A percentile compares a stretch with the other conserved stretches of the same genome.
These are phyloP conservation scores for Candida gigantensis DNA, from an alignment of 1,139 yeast genomes.

Conservation along the genomic window DNA sequence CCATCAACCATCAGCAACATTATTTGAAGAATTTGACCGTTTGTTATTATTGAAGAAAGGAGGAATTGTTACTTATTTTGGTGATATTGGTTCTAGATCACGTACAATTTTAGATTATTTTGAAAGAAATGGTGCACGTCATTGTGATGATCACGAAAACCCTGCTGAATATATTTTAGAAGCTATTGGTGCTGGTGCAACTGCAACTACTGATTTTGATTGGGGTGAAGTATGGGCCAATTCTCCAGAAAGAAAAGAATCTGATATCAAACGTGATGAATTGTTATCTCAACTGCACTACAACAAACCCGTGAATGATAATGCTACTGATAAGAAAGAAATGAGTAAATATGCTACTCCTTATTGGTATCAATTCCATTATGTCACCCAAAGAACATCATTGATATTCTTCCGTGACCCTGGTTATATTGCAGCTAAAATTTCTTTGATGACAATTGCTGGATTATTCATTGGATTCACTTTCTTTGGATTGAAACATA, in stretches of 20 bases:
- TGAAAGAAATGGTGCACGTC: conserved; percentile 66
- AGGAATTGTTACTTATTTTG: conserved; percentile 79
- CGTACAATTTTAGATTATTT: conserved; percentile 63
- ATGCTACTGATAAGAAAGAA: conserved; percentile 10
- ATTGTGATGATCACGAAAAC: conserved; percentile 53
- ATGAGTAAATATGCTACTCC: conserved; percentile 37
- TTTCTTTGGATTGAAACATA: conserved; percentile 38
- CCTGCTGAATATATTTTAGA: conserved; percentile 70
- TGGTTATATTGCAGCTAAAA: conserved; percentile 43
- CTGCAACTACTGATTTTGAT: conserved; percentile 47
- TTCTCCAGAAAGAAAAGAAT: conserved; percentile 32
- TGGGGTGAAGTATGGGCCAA: conserved; percentile 50
- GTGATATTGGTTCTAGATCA: conserved; percentile 72
- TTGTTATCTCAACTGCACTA: conserved; percentile 13
- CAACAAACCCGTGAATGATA: conserved; percentile 7
- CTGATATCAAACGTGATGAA: conserved; percentile 19
- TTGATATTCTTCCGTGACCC: conserved; percentile 47
- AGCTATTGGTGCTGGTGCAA: conserved; percentile 70
- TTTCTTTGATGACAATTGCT: conserved; percentile 41
- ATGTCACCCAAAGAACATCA: conserved; percentile 34
- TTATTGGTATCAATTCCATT: conserved; percentile 33
- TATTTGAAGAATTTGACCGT: conserved; percentile 77
- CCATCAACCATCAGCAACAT: conserved; percentile 80
- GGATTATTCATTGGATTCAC: conserved; percentile 59
- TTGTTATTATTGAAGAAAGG: conserved; percentile 70